Evolutionary conservation across 2,329 filamentous ascomycete genomes (phyloP).

Genomic region (Amesomyces nigricolor): DNA sequence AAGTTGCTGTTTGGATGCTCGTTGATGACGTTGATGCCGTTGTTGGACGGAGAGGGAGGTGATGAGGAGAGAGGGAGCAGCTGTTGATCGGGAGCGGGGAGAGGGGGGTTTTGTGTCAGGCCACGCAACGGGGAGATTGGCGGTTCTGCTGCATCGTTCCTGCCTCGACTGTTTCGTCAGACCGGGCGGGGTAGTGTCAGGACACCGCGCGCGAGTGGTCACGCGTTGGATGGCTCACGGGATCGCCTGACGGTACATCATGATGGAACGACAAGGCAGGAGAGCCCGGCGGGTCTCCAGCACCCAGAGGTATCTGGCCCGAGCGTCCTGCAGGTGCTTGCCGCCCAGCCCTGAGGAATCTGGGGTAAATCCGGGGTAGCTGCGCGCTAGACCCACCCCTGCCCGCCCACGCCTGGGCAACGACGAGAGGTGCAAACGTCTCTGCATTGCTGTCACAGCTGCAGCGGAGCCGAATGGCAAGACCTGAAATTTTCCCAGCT

Average conservation of each 20-base stretch:
- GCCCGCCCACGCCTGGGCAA: background rate
- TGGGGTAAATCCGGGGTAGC: constrained; percentile 25
- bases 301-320: constrained; percentile 21
- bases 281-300: constrained; percentile 15
- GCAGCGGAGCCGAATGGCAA: background rate
- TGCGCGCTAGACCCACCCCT: constrained; percentile 6
- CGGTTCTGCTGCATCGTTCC: constrained; percentile 22
- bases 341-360: constrained; percentile 14
- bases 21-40: constrained; percentile 12
- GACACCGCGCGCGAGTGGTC: constrained; percentile 18
- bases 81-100: no score
- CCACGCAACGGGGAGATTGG: constrained; percentile 1
- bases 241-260: constrained; percentile 30
- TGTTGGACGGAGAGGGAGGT: constrained; percentile 15
- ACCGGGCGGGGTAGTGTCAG: constrained; percentile 39
- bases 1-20: background rate
- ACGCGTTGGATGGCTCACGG: constrained; percentile 21
- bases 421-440: background rate
- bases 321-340: constrained; percentile 24
- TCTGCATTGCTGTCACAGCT: constrained; percentile 1
- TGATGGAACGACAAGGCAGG: constrained; percentile 24
- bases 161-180: constrained; percentile 36
- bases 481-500: background rate
- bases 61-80: constrained; percentile 12
- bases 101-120: constrained; percentile 1